A percentile compares a stretch with the other conserved stretches of the same genome.
These are phyloP conservation scores for Hemileia vastatrix DNA, from an alignment of 1,284 basidiomycete genomes.

Conservation along the genomic window DNA sequence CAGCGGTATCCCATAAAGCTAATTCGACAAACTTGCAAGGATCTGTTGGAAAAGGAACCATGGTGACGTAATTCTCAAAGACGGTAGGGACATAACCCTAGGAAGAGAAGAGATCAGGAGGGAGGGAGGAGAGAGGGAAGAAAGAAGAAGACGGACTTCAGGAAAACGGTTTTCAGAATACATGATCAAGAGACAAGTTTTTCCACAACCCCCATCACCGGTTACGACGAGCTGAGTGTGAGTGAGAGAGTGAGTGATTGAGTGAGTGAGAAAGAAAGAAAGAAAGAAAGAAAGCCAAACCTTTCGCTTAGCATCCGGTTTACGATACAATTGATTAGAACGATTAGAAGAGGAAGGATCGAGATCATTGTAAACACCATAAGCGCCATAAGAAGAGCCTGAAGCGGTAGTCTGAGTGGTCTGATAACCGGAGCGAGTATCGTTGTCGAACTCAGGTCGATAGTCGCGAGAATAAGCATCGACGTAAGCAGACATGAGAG, in stretches of 20 bases:
- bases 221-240: conserved; percentile 30
- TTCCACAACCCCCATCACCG: conserved; percentile 63
- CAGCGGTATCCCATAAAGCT: conserved; percentile 95
- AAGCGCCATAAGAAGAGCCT: conserved; percentile 21
- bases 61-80: conserved; percentile 87
- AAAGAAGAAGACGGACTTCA: conserved; percentile 56
- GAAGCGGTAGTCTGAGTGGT: conserved; percentile 23
- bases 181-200: conserved; percentile 79
- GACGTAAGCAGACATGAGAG: too few relatives aligned
- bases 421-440: conserved; percentile 18
- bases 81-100: conserved; percentile 96
- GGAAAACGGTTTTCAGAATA: conserved; percentile 98
- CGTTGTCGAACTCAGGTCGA: conserved; percentile 12
- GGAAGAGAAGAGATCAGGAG: not conserved
- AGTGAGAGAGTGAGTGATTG: not conserved
- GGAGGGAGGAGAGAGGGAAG: conserved; percentile 19
- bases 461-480: conserved; percentile 11
- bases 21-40: conserved; percentile 69
- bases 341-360: conserved; percentile 5
- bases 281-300: not conserved
- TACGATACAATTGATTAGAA: conserved; percentile 11
- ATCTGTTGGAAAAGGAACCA: conserved; percentile 66
- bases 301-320: conserved; percentile 23
- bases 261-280: not conserved
- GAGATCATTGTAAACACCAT: conserved; percentile 21